These are phyloP conservation scores for Sordariomycetes sp. DNA, from an alignment of 2,329 filamentous ascomycete genomes.

Conservation along the genomic window DNA sequence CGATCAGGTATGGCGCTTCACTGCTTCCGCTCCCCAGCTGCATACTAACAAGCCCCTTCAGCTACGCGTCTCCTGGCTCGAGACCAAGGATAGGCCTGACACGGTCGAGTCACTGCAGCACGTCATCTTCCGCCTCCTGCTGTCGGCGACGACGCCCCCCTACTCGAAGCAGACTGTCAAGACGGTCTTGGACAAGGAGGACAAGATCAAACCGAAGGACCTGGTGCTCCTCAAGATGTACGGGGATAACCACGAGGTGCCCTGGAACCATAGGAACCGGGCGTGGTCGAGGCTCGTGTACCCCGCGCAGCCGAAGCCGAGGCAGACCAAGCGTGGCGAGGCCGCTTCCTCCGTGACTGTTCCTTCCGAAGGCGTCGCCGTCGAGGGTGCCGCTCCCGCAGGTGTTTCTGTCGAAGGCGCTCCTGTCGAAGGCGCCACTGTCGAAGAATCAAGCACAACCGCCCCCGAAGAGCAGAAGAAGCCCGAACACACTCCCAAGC, in stretches of 20 bases:
- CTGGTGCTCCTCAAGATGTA: background rate
- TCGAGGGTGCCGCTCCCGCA: too few relatives aligned
- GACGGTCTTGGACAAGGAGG: background rate
- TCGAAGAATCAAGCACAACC: too few relatives aligned
- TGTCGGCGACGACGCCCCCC: background rate
- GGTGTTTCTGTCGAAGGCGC: too few relatives aligned
- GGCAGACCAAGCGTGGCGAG: background rate
- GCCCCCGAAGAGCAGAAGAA: too few relatives aligned
- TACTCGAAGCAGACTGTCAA: background rate
- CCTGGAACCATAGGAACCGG: background rate
- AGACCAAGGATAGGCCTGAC: background rate
- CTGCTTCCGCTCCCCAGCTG: background rate
- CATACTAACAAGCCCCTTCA: background rate
- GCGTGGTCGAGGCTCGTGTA: background rate
- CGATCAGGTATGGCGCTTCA: background rate
- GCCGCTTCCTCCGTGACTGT: background rate
- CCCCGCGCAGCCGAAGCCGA: background rate
- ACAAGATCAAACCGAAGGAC: background rate
- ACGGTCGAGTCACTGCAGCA: background rate
- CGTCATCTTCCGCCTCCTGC: constrained; percentile 3
- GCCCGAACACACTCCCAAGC: background rate
- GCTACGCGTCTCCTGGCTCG: constrained; percentile 10
- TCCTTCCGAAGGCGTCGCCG: background rate
- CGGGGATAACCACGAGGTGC: background rate
- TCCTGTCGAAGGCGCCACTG: too few relatives aligned